These are phyloP conservation scores for Dispira simplex DNA, from an alignment of 192 early-diverging fungal species.

Conservation along the genomic window DNA sequence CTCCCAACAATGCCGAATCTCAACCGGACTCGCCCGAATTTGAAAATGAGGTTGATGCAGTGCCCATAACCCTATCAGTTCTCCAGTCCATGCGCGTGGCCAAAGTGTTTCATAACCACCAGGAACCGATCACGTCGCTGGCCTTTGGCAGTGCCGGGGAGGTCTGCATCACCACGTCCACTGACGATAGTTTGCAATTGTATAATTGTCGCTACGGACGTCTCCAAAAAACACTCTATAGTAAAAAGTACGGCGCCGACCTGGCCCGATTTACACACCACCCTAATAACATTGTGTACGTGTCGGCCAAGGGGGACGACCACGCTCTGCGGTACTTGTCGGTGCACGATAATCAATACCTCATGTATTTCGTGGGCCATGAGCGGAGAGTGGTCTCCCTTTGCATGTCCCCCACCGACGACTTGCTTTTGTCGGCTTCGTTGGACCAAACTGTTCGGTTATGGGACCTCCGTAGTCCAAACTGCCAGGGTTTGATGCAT, in stretches of 20 bases:
- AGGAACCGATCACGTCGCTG: conserved; percentile 53
- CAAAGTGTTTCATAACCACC: conserved; percentile 69
- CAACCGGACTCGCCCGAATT: background rate
- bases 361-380: conserved; percentile 88
- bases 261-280: conserved; percentile 79
- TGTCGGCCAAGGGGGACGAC: conserved; percentile 92
- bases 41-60: background rate
- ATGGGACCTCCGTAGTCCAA: conserved; percentile 54
- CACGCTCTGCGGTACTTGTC: conserved; percentile 78
- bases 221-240: conserved; percentile 55
- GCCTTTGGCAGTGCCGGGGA: conserved; percentile 68
- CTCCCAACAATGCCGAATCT: too few relatives aligned
- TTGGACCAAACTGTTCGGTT: conserved; percentile 61
- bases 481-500: conserved; percentile 6
- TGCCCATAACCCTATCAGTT: conserved; percentile 11
- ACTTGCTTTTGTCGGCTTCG: conserved; percentile 67
- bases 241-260: conserved; percentile 92
- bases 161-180: conserved; percentile 59
- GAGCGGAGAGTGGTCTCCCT: conserved; percentile 52
- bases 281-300: conserved; percentile 63
- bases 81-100: conserved; percentile 24
- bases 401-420: conserved; percentile 72
- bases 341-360: conserved; percentile 85
- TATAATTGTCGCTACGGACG: conserved; percentile 71
- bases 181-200: conserved; percentile 76